Evolutionary conservation across 441 rosid genomes (phyloP).

Genomic region (Pelargonium cotyledonis): DNA sequence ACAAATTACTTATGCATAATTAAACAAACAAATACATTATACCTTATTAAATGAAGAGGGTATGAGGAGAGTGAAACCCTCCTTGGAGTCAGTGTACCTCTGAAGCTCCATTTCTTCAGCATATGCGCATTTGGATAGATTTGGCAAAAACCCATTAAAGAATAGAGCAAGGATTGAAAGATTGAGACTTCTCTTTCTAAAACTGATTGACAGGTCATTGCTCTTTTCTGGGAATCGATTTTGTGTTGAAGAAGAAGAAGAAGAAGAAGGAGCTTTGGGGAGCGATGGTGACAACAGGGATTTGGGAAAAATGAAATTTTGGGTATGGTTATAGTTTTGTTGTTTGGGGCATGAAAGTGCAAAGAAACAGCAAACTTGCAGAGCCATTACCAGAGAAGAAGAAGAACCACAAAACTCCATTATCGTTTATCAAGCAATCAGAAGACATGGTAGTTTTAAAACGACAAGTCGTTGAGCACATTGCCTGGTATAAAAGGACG

Average conservation of each 20-base stretch:
- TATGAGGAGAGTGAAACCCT: constrained; percentile 66
- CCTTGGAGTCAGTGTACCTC: constrained; percentile 54
- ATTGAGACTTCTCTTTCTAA: constrained; percentile 47
- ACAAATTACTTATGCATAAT: not conserved
- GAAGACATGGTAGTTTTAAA: not conserved
- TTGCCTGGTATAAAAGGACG: too few relatives aligned
- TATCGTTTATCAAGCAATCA: not conserved
- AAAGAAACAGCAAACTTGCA: constrained; percentile 15
- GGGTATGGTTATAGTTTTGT: constrained; percentile 7
- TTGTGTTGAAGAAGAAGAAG: constrained; percentile 3
- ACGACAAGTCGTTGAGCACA: not conserved
- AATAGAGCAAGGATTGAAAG: constrained; percentile 43
- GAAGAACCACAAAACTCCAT: not conserved
- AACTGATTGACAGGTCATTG: constrained; percentile 15
- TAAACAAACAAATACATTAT: not conserved
- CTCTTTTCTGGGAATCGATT: constrained; percentile 8
- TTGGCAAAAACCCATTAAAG: constrained; percentile 35
- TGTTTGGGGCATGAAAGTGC: constrained; percentile 15
- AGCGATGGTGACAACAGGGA: not conserved
- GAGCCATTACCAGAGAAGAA: constrained; percentile 18
- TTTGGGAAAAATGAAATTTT: constrained; percentile 8
- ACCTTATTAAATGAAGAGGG: constrained; percentile 76
- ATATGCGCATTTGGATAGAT: constrained; percentile 22
- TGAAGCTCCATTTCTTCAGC: constrained; percentile 38
- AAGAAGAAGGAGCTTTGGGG: constrained; percentile 17